phyloP scores from a whole-genome alignment of 1,284 basidiomycete species.

The Amylostereum areolatum region DNA sequence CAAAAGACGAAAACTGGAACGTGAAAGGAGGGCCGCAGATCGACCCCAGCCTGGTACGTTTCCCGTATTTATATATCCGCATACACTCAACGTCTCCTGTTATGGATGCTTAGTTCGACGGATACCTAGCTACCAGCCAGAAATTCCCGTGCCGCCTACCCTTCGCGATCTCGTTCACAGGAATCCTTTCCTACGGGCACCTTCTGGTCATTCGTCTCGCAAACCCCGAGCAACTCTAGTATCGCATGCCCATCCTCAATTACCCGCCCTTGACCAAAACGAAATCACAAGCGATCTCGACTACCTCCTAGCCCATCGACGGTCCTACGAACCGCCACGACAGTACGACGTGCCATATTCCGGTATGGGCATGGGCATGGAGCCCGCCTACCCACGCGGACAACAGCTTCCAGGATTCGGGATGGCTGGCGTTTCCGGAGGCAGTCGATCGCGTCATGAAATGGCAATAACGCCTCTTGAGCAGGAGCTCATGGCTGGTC shows the following conservation, averaged over 20 bases:
- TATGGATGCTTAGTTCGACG: slow-evolving; percentile 21
- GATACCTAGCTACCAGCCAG: slow-evolving; percentile 25
- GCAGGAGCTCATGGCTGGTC: not conserved
- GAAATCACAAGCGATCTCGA: slow-evolving; percentile 30
- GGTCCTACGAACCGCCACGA: not conserved
- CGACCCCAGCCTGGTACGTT: slow-evolving; percentile 61
- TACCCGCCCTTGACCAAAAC: slow-evolving; percentile 39
- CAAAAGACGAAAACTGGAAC: slow-evolving; percentile 73
- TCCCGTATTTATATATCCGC: not conserved
- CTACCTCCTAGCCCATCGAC: not conserved
- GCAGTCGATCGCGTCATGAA: not conserved
- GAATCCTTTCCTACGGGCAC: slow-evolving; percentile 5
- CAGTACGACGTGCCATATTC: too few species aligned
- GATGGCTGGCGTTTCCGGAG: not conserved
- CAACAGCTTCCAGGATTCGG: not conserved
- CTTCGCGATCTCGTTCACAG: slow-evolving; percentile 20
- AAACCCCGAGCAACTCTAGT: slow-evolving; percentile 11
- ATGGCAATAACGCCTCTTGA: not conserved
- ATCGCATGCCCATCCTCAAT: slow-evolving; percentile 47
- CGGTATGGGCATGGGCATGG: too few species aligned
- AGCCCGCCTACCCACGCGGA: not conserved
- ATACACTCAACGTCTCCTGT: slow-evolving; percentile 17
- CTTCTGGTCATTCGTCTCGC: slow-evolving; percentile 12
- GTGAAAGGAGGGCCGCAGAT: slow-evolving; percentile 72
- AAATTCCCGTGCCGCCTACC: slow-evolving; percentile 24